Conservation (phyloP, 225 moss, liverwort and hornwort genomes). For the Polytrichum formosum region DNA sequence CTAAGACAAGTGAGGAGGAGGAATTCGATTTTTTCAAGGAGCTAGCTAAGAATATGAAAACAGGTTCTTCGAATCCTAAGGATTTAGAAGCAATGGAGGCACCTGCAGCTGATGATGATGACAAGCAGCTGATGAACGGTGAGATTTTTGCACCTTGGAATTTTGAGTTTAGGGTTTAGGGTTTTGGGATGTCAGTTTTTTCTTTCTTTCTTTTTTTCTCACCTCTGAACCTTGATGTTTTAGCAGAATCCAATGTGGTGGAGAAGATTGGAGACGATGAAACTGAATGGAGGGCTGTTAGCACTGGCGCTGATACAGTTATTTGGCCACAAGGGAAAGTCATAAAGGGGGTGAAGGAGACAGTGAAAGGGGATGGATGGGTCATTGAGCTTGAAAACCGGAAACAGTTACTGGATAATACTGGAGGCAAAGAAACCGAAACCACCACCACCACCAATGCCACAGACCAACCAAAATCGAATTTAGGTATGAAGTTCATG, state of each 20-base stretch:
- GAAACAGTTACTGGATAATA: not conserved
- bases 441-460: too few relatives aligned
- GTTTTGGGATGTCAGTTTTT: too few relatives aligned
- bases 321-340: slow-evolving; percentile 11
- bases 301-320: slow-evolving; percentile 4
- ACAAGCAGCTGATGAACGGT: too few relatives aligned
- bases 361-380: slow-evolving; percentile 8
- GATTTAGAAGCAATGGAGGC: too few relatives aligned
- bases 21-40: slow-evolving; percentile 50
- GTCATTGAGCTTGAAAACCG: not conserved
- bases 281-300: slow-evolving; percentile 13
- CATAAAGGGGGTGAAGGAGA: slow-evolving; percentile 12
- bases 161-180: too few relatives aligned
- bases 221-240: not conserved
- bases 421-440: not conserved
- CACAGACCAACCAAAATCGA: not conserved
- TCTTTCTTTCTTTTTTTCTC: not conserved
- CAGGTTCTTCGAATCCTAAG: not conserved
- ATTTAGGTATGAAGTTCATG: too few relatives aligned
- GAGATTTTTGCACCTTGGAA: too few relatives aligned
- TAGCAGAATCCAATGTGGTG: slow-evolving; percentile 5
- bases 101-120: too few relatives aligned
- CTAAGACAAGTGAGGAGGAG: slow-evolving; percentile 19
- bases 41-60: slow-evolving; percentile 23
- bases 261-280: slow-evolving; percentile 2